A percentile compares a stretch with the other conserved stretches of the same genome.
phyloP scores from a whole-genome alignment of 306 rosid genomes.

The Pterocarpus macrocarpus region DNA sequence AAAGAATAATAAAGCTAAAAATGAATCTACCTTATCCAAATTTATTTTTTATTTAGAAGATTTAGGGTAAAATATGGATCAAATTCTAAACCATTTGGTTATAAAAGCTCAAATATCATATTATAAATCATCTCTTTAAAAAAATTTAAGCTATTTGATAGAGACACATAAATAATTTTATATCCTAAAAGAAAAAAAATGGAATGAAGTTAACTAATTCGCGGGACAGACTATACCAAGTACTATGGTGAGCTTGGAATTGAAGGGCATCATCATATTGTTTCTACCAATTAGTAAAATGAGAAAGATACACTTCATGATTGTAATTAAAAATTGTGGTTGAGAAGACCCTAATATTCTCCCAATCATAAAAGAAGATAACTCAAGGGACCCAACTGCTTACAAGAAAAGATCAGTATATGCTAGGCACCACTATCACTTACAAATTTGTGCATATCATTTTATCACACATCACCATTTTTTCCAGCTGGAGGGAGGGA shows the following conservation, averaged over 20 bases:
- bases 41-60: no score
- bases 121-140: no score
- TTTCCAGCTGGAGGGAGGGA: constrained; percentile 68
- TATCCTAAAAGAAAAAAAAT: no score
- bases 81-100: no score
- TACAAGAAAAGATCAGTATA: constrained; percentile 25
- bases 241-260: no score
- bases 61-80: no score
- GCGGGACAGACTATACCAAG: no score
- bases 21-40: no score
- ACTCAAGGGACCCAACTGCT: constrained; percentile 40
- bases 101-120: no score
- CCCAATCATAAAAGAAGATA: constrained; percentile 34
- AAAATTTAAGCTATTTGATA: no score
- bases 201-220: not conserved
- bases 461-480: constrained; percentile 43
- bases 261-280: not conserved
- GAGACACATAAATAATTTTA: no score
- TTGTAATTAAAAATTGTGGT: constrained; percentile 43
- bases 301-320: constrained; percentile 44
- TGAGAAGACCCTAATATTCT: constrained; percentile 31
- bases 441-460: not conserved
- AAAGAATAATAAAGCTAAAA: not conserved
- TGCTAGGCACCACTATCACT: constrained; percentile 38
- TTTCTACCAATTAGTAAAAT: constrained; percentile 31